phyloP scores from a whole-genome alignment of 2,329 filamentous ascomycete species.

The Fusarium longipes region DNA sequence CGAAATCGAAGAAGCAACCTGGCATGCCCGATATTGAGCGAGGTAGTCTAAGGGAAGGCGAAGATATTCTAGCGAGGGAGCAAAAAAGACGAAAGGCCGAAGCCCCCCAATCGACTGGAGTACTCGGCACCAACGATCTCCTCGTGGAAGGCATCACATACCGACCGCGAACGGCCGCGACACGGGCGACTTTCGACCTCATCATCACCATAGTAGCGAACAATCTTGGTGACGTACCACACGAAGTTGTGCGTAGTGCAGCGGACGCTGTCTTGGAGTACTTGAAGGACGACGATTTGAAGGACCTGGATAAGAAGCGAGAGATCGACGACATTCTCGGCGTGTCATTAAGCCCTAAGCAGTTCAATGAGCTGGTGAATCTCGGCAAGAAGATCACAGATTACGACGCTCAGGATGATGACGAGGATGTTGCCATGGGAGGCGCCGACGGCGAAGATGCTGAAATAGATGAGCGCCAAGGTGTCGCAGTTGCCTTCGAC shows the following conservation, averaged over 20 bases:
- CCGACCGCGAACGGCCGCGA: conserved; percentile 89
- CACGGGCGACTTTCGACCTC: conserved; percentile 91
- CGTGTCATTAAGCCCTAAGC: conserved; percentile 82
- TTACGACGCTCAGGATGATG: conserved; percentile 95
- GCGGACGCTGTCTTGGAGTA: conserved; percentile 92
- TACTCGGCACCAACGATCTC: conserved; percentile 85
- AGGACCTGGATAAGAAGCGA: conserved; percentile 98
- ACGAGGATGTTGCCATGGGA: conserved; percentile 84
- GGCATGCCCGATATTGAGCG: conserved; percentile 78
- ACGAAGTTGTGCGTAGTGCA: conserved; percentile 91
- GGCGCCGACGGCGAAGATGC: conserved; percentile 72
- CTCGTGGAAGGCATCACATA: conserved; percentile 93
- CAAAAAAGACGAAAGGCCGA: conserved; percentile 89
- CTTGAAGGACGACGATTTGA: conserved; percentile 93
- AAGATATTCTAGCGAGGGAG: conserved; percentile 84
- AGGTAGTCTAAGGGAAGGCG: conserved; percentile 80
- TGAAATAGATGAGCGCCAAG: conserved; percentile 92
- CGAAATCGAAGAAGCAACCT: conserved; percentile 81
- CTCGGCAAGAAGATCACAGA: conserved; percentile 99
- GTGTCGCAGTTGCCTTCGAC: conserved; percentile 97
- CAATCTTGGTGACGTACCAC: conserved; percentile 90
- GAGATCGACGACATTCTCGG: conserved; percentile 95
- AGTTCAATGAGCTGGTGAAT: conserved; percentile 97
- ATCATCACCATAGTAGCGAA: conserved; percentile 91
- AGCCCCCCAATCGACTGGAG: conserved; percentile 73